These are phyloP conservation scores for Carex scoparia DNA, from an alignment of 176 grass and related monocot genomes.

Conservation along the genomic window DNA sequence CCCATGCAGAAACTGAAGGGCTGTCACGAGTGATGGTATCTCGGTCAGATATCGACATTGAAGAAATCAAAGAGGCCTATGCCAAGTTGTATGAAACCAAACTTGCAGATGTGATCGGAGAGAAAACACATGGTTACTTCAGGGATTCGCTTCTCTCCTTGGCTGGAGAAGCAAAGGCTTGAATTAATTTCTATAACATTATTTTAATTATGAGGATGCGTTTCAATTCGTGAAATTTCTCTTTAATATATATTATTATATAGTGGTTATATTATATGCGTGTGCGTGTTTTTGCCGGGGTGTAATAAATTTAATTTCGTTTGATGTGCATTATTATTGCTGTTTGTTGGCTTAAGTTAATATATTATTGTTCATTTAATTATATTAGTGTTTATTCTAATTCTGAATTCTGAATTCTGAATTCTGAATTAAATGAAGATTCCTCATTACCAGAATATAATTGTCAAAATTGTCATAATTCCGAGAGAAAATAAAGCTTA, in stretches of 20 bases:
- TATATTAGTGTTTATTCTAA: background rate
- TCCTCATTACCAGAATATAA: too few relatives aligned
- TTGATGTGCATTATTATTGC: background rate
- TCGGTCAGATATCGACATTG: slow-evolving; percentile 66
- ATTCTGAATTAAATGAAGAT: background rate
- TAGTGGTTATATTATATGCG: background rate
- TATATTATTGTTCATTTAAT: background rate
- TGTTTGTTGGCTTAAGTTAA: background rate
- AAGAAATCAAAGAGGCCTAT: slow-evolving; percentile 48
- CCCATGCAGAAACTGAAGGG: slow-evolving; percentile 42
- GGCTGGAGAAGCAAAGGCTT: slow-evolving; percentile 35
- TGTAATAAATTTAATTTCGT: background rate
- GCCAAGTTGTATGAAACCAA: slow-evolving; percentile 42
- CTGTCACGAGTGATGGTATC: slow-evolving; percentile 66
- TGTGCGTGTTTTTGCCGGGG: background rate
- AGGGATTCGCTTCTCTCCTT: slow-evolving; percentile 75
- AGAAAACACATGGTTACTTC: slow-evolving; percentile 61
- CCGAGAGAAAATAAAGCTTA: too few relatives aligned
- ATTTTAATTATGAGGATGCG: background rate
- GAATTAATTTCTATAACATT: background rate
- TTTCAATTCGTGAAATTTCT: background rate
- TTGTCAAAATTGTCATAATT: too few relatives aligned
- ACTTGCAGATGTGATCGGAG: slow-evolving; percentile 54
- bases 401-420: background rate
- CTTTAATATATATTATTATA: background rate